phyloP scores from a whole-genome alignment of 2,329 filamentous ascomycete species.

The Exophiala alcalophila region DNA sequence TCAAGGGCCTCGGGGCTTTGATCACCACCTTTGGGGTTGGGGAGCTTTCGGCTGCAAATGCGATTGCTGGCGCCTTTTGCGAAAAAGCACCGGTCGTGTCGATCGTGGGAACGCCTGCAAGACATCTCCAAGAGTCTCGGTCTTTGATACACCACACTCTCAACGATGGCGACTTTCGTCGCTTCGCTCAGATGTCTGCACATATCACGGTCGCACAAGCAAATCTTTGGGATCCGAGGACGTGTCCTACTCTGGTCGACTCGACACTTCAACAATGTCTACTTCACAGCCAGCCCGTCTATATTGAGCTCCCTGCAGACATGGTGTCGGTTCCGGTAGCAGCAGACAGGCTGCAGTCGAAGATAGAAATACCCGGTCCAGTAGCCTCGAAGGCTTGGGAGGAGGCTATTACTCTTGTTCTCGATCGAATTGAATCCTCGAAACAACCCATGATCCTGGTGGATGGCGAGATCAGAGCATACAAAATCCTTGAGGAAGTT shows the following conservation, averaged over 20 bases:
- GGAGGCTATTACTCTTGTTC: conserved; percentile 57
- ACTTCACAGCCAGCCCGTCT: conserved; percentile 54
- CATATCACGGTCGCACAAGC: conserved; percentile 51
- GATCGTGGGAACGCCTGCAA: conserved; percentile 57
- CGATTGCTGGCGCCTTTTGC: conserved; percentile 49
- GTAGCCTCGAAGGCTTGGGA: conserved; percentile 4
- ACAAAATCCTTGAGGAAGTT: conserved; percentile 41
- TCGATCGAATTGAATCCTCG: conserved; percentile 44
- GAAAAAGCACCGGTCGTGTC: conserved; percentile 58
- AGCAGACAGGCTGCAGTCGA: conserved; percentile 57
- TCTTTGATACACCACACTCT: conserved; percentile 37
- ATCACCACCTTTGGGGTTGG: conserved; percentile 62
- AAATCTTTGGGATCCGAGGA: conserved; percentile 44
- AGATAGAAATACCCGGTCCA: conserved; percentile 61
- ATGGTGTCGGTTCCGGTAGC: conserved; percentile 39
- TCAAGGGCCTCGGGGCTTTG: conserved; percentile 39
- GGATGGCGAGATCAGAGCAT: conserved; percentile 47
- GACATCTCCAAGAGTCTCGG: conserved; percentile 47
- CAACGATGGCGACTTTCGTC: conserved; percentile 51
- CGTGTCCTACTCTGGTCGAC: conserved; percentile 52
- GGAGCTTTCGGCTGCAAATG: conserved; percentile 41
- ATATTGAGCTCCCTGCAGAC: conserved; percentile 55
- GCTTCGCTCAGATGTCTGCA: conserved; percentile 49
- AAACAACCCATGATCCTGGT: conserved; percentile 51
- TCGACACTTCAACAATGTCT: conserved; percentile 50